A percentile compares a stretch with the other conserved stretches of the same genome.
Evolutionary conservation across 2,329 filamentous ascomycete species (phyloP).

Genomic region (Paracoccidioides lutzii): DNA sequence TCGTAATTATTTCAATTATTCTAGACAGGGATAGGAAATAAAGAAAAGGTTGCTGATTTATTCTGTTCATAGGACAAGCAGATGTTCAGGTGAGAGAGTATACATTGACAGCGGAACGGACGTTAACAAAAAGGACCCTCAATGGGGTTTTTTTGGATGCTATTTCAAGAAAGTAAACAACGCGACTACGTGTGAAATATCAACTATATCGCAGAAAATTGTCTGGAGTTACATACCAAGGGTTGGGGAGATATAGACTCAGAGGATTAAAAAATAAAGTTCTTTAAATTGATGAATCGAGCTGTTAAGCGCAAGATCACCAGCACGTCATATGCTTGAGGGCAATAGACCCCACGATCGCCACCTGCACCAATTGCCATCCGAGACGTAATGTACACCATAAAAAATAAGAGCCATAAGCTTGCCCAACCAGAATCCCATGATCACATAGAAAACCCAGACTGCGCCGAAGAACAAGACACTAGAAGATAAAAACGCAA

Average conservation of each 20-base stretch:
- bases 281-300: not conserved
- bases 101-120: no score
- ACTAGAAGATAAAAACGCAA: slow-evolving; percentile 34
- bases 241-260: not conserved
- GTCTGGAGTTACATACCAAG: not conserved
- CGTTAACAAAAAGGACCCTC: no score
- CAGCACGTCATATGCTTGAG: slow-evolving; percentile 3
- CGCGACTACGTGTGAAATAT: no score
- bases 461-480: slow-evolving; percentile 60
- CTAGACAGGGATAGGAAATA: no score
- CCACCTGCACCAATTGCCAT: slow-evolving; percentile 35
- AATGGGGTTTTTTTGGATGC: no score
- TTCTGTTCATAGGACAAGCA: no score
- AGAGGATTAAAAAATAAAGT: not conserved
- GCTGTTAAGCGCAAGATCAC: not conserved
- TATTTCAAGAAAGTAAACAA: no score
- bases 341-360: slow-evolving; percentile 7
- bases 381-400: slow-evolving; percentile 51
- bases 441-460: slow-evolving; percentile 60
- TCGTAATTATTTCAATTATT: no score
- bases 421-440: slow-evolving; percentile 55
- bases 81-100: no score
- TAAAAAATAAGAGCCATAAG: slow-evolving; percentile 43
- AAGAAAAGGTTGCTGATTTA: no score
- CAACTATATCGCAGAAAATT: no score